Evolutionary conservation across 768 basidiomycete species (phyloP).

Genomic region (Tricholoma bakamatsutake): DNA sequence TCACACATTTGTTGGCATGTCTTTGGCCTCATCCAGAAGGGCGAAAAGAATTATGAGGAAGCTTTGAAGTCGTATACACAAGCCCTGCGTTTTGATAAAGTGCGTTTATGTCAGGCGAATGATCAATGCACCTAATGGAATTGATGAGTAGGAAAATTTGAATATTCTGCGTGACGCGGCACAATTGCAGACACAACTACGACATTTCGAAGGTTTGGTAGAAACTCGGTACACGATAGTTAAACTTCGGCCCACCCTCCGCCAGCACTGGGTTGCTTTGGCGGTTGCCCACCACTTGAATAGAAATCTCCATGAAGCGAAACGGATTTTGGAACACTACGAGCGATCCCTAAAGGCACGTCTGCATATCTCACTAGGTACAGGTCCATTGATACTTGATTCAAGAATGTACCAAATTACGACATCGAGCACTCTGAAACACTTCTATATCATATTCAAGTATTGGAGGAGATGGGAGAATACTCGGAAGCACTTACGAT

Average conservation of each 20-base stretch:
- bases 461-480: constrained; percentile 71
- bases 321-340: constrained; percentile 68
- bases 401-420: constrained; percentile 66
- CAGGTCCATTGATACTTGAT: neutral
- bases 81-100: constrained; percentile 86
- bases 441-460: constrained; percentile 65
- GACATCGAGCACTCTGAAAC: constrained; percentile 85
- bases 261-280: constrained; percentile 85
- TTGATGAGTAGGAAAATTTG: constrained; percentile 69
- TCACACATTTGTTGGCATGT: constrained; percentile 99
- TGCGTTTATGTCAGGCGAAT: constrained; percentile 27
- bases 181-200: constrained; percentile 81
- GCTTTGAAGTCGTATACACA: constrained; percentile 90
- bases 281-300: constrained; percentile 87
- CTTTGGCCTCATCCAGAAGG: constrained; percentile 90
- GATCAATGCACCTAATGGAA: constrained; percentile 4
- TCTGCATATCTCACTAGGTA: neutral
- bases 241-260: constrained; percentile 70
- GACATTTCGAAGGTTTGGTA: constrained; percentile 71
- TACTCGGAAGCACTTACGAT: constrained; percentile 52
- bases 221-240: constrained; percentile 82
- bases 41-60: constrained; percentile 92
- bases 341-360: constrained; percentile 65
- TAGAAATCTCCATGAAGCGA: constrained; percentile 65
- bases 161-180: constrained; percentile 91